A percentile compares a stretch with the other conserved stretches of the same genome.
Conservation (phyloP, 768 basidiomycete species). For the Pleurotus pulmonarius region DNA sequence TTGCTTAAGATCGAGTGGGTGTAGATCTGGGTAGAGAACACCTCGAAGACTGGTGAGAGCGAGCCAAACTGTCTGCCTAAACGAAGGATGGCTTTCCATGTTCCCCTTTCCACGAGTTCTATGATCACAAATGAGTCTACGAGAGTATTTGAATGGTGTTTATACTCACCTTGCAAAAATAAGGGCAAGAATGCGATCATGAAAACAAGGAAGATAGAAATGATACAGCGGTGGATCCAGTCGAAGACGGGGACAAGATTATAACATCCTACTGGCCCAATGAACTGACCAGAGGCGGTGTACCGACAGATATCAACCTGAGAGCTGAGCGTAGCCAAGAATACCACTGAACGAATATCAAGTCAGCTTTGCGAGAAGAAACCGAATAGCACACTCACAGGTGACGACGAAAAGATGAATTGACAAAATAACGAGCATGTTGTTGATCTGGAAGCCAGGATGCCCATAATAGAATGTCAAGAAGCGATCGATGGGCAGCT, state of each 20-base stretch:
- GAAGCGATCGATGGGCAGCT: conserved; percentile 97
- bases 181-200: conserved; percentile 94
- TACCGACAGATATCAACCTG: conserved; percentile 80
- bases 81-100: conserved; percentile 86
- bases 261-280: conserved; percentile 87
- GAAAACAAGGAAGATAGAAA: conserved; percentile 98
- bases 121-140: no score
- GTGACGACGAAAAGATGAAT: conserved; percentile 94
- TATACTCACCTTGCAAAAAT: conserved; percentile 86
- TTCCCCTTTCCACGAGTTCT: conserved; percentile 96
- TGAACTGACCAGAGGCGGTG: conserved; percentile 62
- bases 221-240: conserved; percentile 96
- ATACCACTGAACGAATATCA: conserved; percentile 62
- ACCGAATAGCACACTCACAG: conserved; percentile 45
- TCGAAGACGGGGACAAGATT: conserved; percentile 89
- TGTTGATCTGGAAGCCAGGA: conserved; percentile 99
- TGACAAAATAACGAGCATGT: conserved; percentile 96
- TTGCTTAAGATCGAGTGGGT: conserved; percentile 97
- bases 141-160: no score
- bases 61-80: conserved; percentile 93
- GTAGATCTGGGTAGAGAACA: conserved; percentile 97
- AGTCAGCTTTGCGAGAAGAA: conserved; percentile 13
- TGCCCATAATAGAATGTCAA: conserved; percentile 99
- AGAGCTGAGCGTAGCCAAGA: conserved; percentile 88
- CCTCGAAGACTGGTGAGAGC: conserved; percentile 92